These are phyloP conservation scores for Sarcodon aspratus DNA, from an alignment of 768 basidiomycete genomes.

Conservation along the genomic window DNA sequence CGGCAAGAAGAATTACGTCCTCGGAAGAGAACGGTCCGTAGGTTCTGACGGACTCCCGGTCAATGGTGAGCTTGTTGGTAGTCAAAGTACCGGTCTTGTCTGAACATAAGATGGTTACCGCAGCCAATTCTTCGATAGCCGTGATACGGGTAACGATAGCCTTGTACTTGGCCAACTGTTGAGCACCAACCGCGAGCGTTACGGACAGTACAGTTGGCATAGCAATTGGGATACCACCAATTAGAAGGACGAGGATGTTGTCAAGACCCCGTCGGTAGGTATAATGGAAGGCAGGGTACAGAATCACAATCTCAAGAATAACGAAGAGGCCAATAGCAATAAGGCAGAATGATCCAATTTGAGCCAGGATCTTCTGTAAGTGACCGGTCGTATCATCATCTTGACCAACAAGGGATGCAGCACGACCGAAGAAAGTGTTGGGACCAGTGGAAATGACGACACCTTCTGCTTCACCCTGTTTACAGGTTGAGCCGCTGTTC, in stretches of 20 bases:
- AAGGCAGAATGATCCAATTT: conserved; percentile 91
- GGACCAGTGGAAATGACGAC: conserved; percentile 91
- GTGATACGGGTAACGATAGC: conserved; percentile 97
- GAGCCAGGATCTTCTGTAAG: conserved; percentile 89
- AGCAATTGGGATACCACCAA: conserved; percentile 96
- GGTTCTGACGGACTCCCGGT: conserved; percentile 75
- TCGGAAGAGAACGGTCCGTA: conserved; percentile 78
- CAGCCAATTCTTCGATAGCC: conserved; percentile 90
- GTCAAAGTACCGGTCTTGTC: conserved; percentile 95
- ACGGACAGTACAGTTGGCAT: conserved; percentile 91
- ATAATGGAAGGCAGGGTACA: conserved; percentile 83
- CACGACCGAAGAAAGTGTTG: conserved; percentile 96
- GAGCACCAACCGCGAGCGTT: conserved; percentile 92
- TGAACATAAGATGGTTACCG: conserved; percentile 92
- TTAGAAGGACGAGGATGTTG: conserved; percentile 91
- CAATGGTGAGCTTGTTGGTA: conserved; percentile 96
- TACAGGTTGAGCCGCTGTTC: conserved; percentile 83
- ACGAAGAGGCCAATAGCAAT: conserved; percentile 91
- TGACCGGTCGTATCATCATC: conserved; percentile 94
- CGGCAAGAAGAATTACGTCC: conserved; percentile 81
- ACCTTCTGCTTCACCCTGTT: conserved; percentile 94
- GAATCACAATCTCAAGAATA: conserved; percentile 76
- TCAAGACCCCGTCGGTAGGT: conserved; percentile 83
- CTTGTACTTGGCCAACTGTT: conserved; percentile 95
- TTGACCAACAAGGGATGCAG: conserved; percentile 89